Evolutionary conservation across 176 grass and related monocot species (phyloP), one percentile per base, ranked within the genome.

Genomic region (Oropetium thomaeum): DNA sequence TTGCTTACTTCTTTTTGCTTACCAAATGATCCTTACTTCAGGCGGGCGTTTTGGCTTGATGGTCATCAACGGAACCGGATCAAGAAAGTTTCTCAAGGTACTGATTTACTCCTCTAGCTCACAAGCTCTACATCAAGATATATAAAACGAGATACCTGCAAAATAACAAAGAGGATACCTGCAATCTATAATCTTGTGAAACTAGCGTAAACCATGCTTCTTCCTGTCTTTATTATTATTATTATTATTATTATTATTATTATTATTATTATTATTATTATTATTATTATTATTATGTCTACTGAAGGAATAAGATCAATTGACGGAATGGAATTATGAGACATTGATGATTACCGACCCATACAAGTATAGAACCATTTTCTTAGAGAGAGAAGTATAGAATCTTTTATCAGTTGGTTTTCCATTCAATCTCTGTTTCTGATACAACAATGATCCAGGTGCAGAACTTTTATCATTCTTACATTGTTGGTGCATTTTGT

Each of bases 81-180:
- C 7, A 13, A 74, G 35, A 34, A 48, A 69, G 34, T 31, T 40
- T 23, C 54, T 45, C 8, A 88, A 63, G 86, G 80, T 83, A 74
- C 17, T 4, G 34, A 49, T 37, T 79, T 70, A 25, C 8, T 44
- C 38, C 51, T 65, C 7, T 65, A 10, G 10, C 6, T 60, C 45
- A 45, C 43, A 16, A 45, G 43, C 43, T 45, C 25, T 77, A 20
- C 47, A 76, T n/a, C n/a, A n/a, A n/a, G n/a, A n/a, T n/a, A n/a
- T n/a, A n/a, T n/a, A n/a, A n/a, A n/a, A n/a, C n/a, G n/a, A n/a
- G n/a, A n/a, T n/a, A n/a, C n/a, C n/a, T n/a, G n/a, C 39, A 41
- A 41, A 41, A 41, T 34, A 30, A 19, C 13, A 62, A 3, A 42
- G 16, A 31, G 8, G 17, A 33, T 62, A 10, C 16, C 40, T 16